A percentile compares a stretch with the other conserved stretches of the same genome.
Evolutionary conservation across 2,329 filamentous ascomycete genomes (phyloP).

Genomic region (Aspergillus udagawae): DNA sequence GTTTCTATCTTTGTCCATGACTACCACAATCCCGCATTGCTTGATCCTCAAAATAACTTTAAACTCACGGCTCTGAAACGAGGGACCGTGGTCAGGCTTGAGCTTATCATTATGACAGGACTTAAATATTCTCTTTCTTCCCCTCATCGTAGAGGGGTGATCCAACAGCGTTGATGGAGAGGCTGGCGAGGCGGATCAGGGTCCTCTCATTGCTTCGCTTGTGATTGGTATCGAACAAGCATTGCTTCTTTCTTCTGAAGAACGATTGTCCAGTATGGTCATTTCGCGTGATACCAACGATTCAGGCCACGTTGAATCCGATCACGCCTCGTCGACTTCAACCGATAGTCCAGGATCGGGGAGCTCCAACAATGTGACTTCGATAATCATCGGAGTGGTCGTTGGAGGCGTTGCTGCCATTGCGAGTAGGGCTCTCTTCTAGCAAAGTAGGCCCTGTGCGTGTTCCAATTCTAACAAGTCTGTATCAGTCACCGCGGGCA

Average conservation of each 20-base stretch:
- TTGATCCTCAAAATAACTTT: constrained; percentile 12
- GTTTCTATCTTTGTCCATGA: not conserved
- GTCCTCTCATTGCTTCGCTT: not conserved
- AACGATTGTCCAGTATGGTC: not conserved
- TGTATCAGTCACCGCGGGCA: constrained; percentile 20
- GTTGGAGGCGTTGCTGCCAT: constrained; percentile 23
- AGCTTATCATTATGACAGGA: not conserved
- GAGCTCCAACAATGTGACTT: constrained; percentile 1
- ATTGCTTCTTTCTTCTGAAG: not conserved
- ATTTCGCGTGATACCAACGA: not conserved
- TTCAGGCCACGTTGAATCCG: not conserved
- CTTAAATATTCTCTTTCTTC: not conserved
- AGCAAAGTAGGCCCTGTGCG: not conserved
- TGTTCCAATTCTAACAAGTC: not conserved
- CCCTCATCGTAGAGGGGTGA: not conserved
- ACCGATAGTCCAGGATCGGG: not conserved
- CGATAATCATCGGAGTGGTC: constrained; percentile 27
- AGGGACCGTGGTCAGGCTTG: not conserved
- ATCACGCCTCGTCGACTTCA: not conserved
- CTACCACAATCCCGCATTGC: not conserved
- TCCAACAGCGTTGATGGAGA: not conserved
- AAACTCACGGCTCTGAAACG: constrained; percentile 6
- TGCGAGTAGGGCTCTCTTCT: constrained; percentile 19
- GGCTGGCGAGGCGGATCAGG: not conserved
- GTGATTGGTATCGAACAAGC: not conserved